phyloP scores from a whole-genome alignment of 2,329 filamentous ascomycete species.

The Monosporascus sp. region DNA sequence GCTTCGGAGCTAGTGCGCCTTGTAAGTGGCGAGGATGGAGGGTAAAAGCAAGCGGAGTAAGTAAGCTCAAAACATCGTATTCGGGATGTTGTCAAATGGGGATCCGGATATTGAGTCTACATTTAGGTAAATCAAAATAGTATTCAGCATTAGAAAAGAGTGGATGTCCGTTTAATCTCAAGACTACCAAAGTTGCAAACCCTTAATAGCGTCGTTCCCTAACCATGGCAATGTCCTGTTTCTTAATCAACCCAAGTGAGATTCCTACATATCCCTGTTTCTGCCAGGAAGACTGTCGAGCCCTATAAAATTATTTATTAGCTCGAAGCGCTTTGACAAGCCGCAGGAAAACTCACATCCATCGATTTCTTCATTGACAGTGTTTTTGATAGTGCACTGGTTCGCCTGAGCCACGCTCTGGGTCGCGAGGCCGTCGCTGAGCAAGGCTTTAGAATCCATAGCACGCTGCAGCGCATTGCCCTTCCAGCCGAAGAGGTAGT shows the following conservation, averaged over 20 bases:
- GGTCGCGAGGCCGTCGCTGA: constrained; percentile 22
- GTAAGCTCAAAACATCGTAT: background rate
- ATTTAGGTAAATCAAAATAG: background rate
- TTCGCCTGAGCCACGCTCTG: constrained; percentile 22
- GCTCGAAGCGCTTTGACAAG: background rate
- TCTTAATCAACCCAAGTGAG: background rate
- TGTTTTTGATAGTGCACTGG: constrained; percentile 20
- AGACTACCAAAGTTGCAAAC: background rate
- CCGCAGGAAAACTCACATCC: constrained; percentile 20
- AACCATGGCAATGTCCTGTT: background rate
- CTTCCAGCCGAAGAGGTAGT: constrained; percentile 21
- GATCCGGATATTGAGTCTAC: background rate
- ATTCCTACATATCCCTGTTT: constrained; percentile 10
- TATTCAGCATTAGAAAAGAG: background rate
- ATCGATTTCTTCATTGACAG: constrained; percentile 23
- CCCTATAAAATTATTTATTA: constrained; percentile 8
- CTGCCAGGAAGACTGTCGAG: constrained; percentile 11
- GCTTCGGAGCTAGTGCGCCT: too few relatives aligned
- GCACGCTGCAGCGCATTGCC: constrained; percentile 33
- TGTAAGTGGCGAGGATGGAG: too few relatives aligned
- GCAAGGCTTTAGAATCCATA: constrained; percentile 32
- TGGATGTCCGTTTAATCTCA: background rate
- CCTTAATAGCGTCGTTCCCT: background rate
- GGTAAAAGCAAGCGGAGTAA: too few relatives aligned
- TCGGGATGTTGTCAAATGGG: background rate